Evolutionary conservation across 108 stramenopile genomes (phyloP), one percentile per base, ranked within the genome.

Genomic region (Stephanodiscus minutulus): DNA sequence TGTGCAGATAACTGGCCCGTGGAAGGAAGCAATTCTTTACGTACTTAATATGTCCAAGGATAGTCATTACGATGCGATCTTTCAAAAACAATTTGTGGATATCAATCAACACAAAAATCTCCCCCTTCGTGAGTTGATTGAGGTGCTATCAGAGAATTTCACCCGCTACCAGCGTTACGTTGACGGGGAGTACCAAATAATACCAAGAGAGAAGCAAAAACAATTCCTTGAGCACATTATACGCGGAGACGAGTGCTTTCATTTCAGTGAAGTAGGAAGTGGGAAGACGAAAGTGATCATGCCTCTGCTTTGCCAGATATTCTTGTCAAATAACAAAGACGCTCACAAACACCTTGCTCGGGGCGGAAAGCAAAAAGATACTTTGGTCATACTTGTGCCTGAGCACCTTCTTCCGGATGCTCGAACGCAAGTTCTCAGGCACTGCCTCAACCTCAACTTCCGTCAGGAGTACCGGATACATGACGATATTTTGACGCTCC

Each of bases 391-490:
- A 12, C 67, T 85, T 17, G 83, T 85, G 13, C 83, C 83, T 21
- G 83, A 85, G 52, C 83, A 85, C 33, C 66, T 85, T 39, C 53
- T 85, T 8, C 74, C 81, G 50, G 83, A 85, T 57, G 83, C 83
- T 25, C 61, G 75, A 28, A 70, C 76, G 47, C 83, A 85, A 52
- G 81, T 85, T 5, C 79, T 52, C 55, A 63, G 81, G 47, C 81
- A 85, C 41, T 82, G 81, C 33, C 81, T 85, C 49, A 82, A 82
- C 33, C 39, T 85, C 39, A 85, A 85, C 44, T 85, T 85, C n/a
- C 58, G 75, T 33, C 60, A 85, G 47, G 64, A 85, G 17, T 85
- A 85, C 54, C 72, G 77, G 25, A 66, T 85, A 22, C 79, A 74
- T 36, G 83, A 85, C 64, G 83, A 85, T 61, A 81, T 85, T 48